These are phyloP conservation scores for Mucor lusitanicus DNA, from an alignment of 371 early-diverging fungal genomes.

Conservation along the genomic window DNA sequence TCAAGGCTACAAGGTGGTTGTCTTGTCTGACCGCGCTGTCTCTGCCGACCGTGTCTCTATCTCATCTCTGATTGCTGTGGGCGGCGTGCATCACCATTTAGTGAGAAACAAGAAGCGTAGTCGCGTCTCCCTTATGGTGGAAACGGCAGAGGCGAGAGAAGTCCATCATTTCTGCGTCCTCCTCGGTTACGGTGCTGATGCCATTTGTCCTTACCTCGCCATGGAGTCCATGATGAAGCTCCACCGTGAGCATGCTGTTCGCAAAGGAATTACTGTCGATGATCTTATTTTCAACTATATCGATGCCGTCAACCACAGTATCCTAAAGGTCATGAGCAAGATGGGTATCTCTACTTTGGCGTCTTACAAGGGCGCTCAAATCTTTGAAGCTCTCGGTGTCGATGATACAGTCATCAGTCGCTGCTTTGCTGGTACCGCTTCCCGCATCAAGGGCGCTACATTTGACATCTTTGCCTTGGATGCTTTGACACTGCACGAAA, in stretches of 20 bases:
- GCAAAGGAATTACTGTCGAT: conserved; percentile 45
- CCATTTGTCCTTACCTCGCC: conserved; percentile 92
- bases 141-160: conserved; percentile 95
- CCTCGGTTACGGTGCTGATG: conserved; percentile 97
- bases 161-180: conserved; percentile 96
- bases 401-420: conserved; percentile 83
- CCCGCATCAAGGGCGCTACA: conserved; percentile 92
- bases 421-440: conserved; percentile 94
- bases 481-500: conserved; percentile 84
- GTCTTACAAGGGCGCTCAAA: conserved; percentile 97
- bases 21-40: conserved; percentile 81
- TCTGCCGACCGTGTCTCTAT: conserved; percentile 75
- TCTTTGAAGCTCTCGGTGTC: conserved; percentile 95
- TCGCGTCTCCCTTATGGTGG: conserved; percentile 85
- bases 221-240: conserved; percentile 88
- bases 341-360: conserved; percentile 98
- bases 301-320: conserved; percentile 89
- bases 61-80: conserved; percentile 83
- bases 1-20: conserved; percentile 74
- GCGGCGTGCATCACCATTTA: conserved; percentile 93
- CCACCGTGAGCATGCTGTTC: conserved; percentile 78
- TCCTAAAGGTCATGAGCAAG: conserved; percentile 97
- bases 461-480: conserved; percentile 91
- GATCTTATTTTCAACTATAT: conserved; percentile 77
- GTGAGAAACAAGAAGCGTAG: conserved; percentile 87